Evolutionary conservation across 2,329 filamentous ascomycete genomes (phyloP).

Genomic region (Aureobasidium sp.): DNA sequence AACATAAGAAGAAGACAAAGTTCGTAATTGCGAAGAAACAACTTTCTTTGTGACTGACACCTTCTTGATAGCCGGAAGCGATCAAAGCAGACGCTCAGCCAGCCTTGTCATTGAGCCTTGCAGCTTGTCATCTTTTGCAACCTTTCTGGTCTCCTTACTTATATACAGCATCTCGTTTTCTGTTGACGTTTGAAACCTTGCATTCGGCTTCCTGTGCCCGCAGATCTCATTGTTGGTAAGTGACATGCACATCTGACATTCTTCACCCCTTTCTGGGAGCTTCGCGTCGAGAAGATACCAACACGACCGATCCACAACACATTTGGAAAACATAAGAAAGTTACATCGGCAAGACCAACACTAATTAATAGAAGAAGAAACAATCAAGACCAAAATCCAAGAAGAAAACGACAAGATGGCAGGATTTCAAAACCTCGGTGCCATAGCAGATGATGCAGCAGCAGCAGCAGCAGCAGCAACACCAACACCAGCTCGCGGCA

Average conservation of each 20-base stretch:
- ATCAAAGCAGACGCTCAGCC: no score
- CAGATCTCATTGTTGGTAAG: background rate
- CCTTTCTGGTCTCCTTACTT: background rate
- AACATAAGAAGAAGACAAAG: background rate
- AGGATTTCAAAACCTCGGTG: conserved; percentile 27
- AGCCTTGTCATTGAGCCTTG: background rate
- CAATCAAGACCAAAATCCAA: background rate
- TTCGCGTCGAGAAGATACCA: background rate
- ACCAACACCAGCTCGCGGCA: conserved; percentile 77
- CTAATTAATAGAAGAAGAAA: background rate
- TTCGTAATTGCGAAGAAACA: background rate
- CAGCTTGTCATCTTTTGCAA: background rate
- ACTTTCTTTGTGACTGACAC: conserved; percentile 17
- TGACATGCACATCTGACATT: background rate
- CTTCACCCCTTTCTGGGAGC: background rate
- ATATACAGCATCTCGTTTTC: background rate
- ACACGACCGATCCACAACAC: background rate
- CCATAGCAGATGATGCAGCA: conserved; percentile 55
- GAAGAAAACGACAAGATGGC: background rate
- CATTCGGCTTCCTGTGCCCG: background rate
- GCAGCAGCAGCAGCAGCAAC: no score
- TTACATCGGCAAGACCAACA: background rate
- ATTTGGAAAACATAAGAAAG: no score
- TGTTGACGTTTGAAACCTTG: background rate
- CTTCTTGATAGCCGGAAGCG: conserved; percentile 3